Percentiles rank a stretch among this genome's conserved stretches.
Evolutionary conservation across 1,139 yeast species (phyloP).

Genomic region (Suzukiozyma palmioleophila): DNA sequence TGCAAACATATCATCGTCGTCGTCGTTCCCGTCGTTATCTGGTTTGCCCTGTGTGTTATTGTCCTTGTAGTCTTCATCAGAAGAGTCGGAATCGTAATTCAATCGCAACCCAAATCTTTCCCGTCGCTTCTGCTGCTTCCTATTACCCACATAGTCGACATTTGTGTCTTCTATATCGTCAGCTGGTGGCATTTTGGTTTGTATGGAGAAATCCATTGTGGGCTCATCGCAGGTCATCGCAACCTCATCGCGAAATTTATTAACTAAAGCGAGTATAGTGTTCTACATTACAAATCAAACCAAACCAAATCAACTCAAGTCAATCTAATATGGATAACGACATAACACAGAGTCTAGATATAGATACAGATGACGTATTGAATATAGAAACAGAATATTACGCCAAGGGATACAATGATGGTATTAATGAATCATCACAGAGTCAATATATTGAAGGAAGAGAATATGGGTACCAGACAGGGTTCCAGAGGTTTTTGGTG

Average conservation of each 20-base stretch:
- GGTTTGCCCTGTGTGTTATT: conserved; percentile 6
- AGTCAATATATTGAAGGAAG: conserved; percentile 61
- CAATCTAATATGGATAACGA: neutral
- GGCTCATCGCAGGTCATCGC: neutral
- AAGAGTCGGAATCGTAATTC: conserved; percentile 35
- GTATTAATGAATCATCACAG: conserved; percentile 39
- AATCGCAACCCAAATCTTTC: conserved; percentile 15
- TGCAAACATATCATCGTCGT: conserved; percentile 40
- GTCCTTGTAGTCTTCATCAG: conserved; percentile 14
- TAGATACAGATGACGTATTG: conserved; percentile 46
- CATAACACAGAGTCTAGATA: conserved; percentile 10
- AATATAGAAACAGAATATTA: conserved; percentile 56
- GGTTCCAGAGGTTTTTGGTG: conserved; percentile 62
- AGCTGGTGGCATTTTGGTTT: conserved; percentile 6
- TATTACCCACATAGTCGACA: conserved; percentile 17
- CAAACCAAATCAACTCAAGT: no score
- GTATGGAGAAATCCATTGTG: neutral
- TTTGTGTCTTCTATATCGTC: conserved; percentile 20
- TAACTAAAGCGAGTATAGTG: no score
- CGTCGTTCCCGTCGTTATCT: conserved; percentile 12
- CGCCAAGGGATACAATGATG: conserved; percentile 57
- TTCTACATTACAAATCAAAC: no score
- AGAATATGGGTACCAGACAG: conserved; percentile 76
- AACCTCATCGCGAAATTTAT: neutral
- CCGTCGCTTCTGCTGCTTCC: conserved; percentile 17